A percentile compares a stretch with the other conserved stretches of the same genome.
Conservation (phyloP, 192 early-diverging fungal genomes). For the Dissophora ornata region DNA sequence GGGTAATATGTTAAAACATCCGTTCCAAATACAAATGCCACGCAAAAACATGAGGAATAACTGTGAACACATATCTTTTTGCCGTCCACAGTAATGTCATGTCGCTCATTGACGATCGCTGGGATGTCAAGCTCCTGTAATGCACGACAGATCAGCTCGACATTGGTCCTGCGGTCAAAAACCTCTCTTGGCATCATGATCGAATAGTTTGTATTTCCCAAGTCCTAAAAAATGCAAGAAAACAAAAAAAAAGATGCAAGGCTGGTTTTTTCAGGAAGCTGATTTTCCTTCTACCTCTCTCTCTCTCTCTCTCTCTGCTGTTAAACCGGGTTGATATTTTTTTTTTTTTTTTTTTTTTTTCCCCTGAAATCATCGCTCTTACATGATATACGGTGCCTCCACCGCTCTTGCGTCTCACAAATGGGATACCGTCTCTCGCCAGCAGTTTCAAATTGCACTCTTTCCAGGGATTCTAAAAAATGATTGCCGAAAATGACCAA, state of each 20-base stretch:
- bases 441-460: conserved; percentile 88
- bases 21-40: neutral
- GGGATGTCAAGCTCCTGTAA: conserved; percentile 82
- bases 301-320: too few relatives aligned
- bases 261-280: too few relatives aligned
- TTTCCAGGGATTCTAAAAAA: conserved; percentile 91
- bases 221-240: conserved; percentile 66
- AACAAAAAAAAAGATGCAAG: too few relatives aligned
- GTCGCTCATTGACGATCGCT: conserved; percentile 84
- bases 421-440: conserved; percentile 72
- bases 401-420: conserved; percentile 89
- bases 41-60: too few relatives aligned
- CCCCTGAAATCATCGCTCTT: conserved; percentile 17
- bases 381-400: conserved; percentile 97
- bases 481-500: neutral
- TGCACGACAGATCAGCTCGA: conserved; percentile 80
- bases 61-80: conserved; percentile 69
- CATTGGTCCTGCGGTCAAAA: conserved; percentile 82
- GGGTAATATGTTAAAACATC: conserved; percentile 26
- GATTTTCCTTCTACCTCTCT: too few relatives aligned
- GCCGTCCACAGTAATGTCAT: conserved; percentile 89
- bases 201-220: conserved; percentile 96
- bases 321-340: neutral
- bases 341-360: neutral
- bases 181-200: conserved; percentile 89